Base-by-base conservation (phyloP, 2,329 filamentous ascomycete species). In the Colletotrichum karsti region DNA sequence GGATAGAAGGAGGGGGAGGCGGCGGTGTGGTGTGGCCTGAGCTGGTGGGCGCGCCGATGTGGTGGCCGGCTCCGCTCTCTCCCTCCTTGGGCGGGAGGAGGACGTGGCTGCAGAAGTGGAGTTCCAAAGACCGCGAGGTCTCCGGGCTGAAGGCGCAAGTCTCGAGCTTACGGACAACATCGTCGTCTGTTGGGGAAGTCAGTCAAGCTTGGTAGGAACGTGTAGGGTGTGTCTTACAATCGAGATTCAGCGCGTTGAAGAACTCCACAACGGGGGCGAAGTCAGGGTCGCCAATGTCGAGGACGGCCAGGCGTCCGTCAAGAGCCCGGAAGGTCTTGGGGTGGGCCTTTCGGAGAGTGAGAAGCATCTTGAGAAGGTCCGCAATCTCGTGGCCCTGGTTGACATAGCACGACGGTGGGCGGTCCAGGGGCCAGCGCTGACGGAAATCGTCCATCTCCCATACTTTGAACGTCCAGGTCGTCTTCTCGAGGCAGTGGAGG, bases 381-480 rank as follows among this genome's bases (percentile, higher is more conserved):
- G 88, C 87, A 7, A 91, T 81, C 35, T 85, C 84, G 50, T 87
- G 84, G 15, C 89, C 89, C 71, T 91, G 88, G 62, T 85, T 83
- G 1, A 87, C 87, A 73, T 88, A 91, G 56, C 82, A 81, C 55
- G 81, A 79, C 0, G 89, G 89, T 7, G 86, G 85, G 39, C 81
- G 77, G 73, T 89, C 87, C 3, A 91, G 80, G 4, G 90, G 90
- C 89, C 89, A 91, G 46, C 85, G 83, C 1, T 84, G 83, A 2
- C 86, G 83, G 26, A 90, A 83, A 55, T 87, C 85, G 62, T 88
- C 84, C 74, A 91, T 87, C 72, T 91, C 88, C 88, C 89, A 92
- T 2, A 87, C 88, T 70, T 90, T 90, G 79, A 91, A 91, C 1
- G 88, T 86, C 90, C 89, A 92, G 0, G 89, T 91, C 0, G 88